Evolutionary conservation across 805 yeast genomes (phyloP).

Genomic region (Candida sonorensis): DNA sequence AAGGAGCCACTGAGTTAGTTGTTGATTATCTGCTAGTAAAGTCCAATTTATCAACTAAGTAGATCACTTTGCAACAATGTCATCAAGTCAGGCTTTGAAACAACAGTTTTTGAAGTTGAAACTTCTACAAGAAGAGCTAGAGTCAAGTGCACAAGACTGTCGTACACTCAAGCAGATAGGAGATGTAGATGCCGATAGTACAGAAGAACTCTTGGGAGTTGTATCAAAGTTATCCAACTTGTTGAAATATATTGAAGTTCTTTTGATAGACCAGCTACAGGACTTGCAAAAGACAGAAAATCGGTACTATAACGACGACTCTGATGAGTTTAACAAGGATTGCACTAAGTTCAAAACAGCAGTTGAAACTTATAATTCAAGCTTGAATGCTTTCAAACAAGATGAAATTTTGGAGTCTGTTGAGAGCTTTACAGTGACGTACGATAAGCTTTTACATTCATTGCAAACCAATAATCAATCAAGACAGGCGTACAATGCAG

Average conservation of each 20-base stretch:
- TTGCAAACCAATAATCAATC: no score
- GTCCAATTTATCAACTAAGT: no score
- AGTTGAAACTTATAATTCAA: neutral
- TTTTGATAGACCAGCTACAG: conserved; percentile 11
- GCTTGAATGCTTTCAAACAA: neutral
- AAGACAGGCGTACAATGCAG: no score
- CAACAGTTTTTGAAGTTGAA: conserved; percentile 14
- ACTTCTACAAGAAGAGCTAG: conserved; percentile 13
- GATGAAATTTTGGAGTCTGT: no score
- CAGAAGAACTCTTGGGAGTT: conserved; percentile 7
- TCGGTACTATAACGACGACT: neutral
- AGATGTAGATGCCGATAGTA: neutral
- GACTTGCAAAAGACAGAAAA: neutral
- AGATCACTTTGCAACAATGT: no score
- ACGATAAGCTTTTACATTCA: no score
- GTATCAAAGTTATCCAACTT: conserved; percentile 8
- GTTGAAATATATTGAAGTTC: conserved; percentile 10
- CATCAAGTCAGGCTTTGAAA: conserved; percentile 5
- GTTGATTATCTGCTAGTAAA: no score
- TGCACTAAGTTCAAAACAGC: neutral
- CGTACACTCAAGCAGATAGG: conserved; percentile 8
- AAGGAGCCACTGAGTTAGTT: no score
- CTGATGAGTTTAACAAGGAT: neutral
- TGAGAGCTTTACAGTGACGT: no score
- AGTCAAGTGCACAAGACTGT: conserved; percentile 10